Evolutionary conservation across 2,329 filamentous ascomycete species (phyloP), one percentile per base, ranked within the genome.

Genomic region (Scolecobasidium constrictum): DNA sequence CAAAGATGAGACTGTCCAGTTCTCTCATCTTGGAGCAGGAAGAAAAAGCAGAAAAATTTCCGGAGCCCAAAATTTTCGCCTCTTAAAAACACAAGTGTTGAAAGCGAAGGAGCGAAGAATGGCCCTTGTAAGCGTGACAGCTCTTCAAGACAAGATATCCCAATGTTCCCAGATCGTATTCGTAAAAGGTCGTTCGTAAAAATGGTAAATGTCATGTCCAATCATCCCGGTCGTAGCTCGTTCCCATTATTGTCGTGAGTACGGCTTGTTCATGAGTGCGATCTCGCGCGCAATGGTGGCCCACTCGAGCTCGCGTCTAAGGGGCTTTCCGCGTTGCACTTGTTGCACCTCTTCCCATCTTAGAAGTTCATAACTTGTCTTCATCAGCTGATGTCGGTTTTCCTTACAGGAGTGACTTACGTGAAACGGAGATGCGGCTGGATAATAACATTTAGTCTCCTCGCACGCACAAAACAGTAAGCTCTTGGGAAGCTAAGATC

Each of bases 371-470:
- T 96, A 72, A 36, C 71, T 75, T 31, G 26, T 31, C 26, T 31
- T 7, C 9, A 31, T 31, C 26, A 7, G 9, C 26, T n/a, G 26
- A n/a, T 7, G 26, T 7, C 9, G 26, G 26, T 31, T 31, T 7
- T 7, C 22, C 13, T 11, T 11, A 11, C 37, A 26, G 22, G 11
- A 41, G n/a, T 13, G 11, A 57, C 62, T 57, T 51, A 94, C 51
- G 84, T 83, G 64, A 98, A 98, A 46, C 86, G 77, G 44, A 98
- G 72, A 66, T 98, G 90, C 11, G 92, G 92, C 60, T 98, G 92
- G 49, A 98, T 96, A 49, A 98, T 98, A 41, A 98, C 92, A 56
- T 98, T 98, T 38, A 98, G 70, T 47, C 92, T 75, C 42, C 92
- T 77, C 16, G 92, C 92, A 22, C 92, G 81, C 28, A 98, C 92